These are phyloP conservation scores for Annulohypoxylon maeteangense DNA, from an alignment of 495 filamentous ascomycete species.

Conservation along the genomic window DNA sequence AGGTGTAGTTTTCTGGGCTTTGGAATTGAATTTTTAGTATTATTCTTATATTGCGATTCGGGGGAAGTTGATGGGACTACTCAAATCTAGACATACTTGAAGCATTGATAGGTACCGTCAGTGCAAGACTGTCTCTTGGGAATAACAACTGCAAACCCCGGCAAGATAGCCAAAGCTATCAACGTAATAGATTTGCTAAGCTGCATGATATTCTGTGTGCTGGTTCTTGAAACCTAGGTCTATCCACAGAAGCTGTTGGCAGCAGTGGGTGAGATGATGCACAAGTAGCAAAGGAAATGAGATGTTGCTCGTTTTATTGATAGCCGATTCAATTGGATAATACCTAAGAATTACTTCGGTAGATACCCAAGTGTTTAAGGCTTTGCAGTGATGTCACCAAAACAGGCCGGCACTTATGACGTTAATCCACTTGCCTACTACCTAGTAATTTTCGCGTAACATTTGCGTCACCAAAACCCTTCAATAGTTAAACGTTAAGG, in stretches of 20 bases:
- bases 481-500: neutral
- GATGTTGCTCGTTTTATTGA: neutral
- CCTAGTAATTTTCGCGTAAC: neutral
- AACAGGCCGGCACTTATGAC: neutral
- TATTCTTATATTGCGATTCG: neutral
- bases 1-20: neutral
- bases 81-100: slow-evolving; percentile 13
- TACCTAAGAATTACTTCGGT: neutral
- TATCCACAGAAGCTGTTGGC: neutral
- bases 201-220: neutral
- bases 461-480: neutral
- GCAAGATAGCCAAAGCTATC: neutral
- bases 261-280: too few relatives aligned
- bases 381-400: neutral
- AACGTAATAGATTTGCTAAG: neutral
- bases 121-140: neutral
- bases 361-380: neutral
- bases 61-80: neutral
- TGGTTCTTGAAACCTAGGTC: neutral
- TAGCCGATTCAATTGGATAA: neutral
- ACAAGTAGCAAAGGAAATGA: neutral
- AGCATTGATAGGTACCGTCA: slow-evolving; percentile 21
- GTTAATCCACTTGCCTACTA: neutral
- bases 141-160: neutral
- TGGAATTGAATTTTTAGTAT: too few relatives aligned